Percentiles rank a stretch among this genome's conserved stretches.
phyloP scores from a whole-genome alignment of 2,329 filamentous ascomycete species.

The Penicillium vulpinum region DNA sequence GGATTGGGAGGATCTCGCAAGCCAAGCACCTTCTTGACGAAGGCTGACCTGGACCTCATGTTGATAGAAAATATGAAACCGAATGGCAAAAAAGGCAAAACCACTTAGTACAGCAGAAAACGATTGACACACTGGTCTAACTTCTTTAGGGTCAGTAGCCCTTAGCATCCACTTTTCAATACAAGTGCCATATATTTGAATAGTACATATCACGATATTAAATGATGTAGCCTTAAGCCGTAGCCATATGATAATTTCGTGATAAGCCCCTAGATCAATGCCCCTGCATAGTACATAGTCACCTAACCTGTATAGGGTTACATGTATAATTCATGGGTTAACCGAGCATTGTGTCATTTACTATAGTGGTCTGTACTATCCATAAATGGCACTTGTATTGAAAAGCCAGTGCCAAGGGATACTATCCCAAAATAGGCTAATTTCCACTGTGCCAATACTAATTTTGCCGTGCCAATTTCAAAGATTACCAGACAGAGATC shows the following conservation, averaged over 20 bases:
- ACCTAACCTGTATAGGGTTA: background rate
- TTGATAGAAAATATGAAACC: background rate
- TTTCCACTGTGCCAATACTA: background rate
- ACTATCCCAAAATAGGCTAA: background rate
- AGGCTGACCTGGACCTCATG: background rate
- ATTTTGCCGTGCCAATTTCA: background rate
- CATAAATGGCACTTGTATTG: background rate
- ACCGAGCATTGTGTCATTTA: background rate
- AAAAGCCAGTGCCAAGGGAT: background rate
- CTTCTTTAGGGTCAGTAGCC: background rate
- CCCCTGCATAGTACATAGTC: background rate
- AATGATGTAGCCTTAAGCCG: background rate
- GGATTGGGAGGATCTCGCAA: background rate
- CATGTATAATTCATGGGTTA: background rate
- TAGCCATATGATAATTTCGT: background rate
- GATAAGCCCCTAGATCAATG: background rate
- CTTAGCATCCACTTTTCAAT: background rate
- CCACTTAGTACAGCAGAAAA: background rate
- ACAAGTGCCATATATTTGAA: background rate
- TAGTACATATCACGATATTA: background rate
- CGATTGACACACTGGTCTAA: background rate
- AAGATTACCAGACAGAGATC: background rate
- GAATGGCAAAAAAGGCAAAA: background rate
- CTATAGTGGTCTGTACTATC: background rate
- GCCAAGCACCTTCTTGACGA: constrained; percentile 4